phyloP scores from a whole-genome alignment of 1,284 basidiomycete genomes.

The Entoloma clypeatum region DNA sequence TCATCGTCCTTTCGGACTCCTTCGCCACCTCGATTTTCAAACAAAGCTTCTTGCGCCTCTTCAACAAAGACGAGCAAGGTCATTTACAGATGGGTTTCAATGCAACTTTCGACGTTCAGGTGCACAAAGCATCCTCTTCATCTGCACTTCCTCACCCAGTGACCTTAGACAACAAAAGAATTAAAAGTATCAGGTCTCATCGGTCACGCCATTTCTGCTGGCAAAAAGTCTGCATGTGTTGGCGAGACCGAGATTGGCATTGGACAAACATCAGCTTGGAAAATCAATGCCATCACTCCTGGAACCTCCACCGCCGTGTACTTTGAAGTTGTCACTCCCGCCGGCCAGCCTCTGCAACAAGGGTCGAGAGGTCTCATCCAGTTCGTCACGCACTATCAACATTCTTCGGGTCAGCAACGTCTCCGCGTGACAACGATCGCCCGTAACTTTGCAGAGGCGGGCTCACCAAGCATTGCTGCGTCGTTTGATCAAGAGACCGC shows the following conservation, averaged over 20 bases:
- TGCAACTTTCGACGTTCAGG: slow-evolving; percentile 97
- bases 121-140: slow-evolving; percentile 30
- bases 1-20: slow-evolving; percentile 94
- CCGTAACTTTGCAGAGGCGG: slow-evolving; percentile 96
- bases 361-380: slow-evolving; percentile 95
- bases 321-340: slow-evolving; percentile 99
- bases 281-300: slow-evolving; percentile 88
- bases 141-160: slow-evolving; percentile 1
- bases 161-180: slow-evolving; percentile 89
- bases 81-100: slow-evolving; percentile 98
- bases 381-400: slow-evolving; percentile 99
- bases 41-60: slow-evolving; percentile 92
- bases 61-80: slow-evolving; percentile 93
- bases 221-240: slow-evolving; percentile 95
- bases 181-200: slow-evolving; percentile 98
- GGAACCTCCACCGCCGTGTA: slow-evolving; percentile 91
- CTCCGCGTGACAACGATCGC: slow-evolving; percentile 96
- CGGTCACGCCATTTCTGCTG: slow-evolving; percentile 95
- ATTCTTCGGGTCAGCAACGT: slow-evolving; percentile 91
- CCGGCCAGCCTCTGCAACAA: slow-evolving; percentile 88
- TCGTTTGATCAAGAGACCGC: slow-evolving; percentile 99
- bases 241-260: slow-evolving; percentile 99
- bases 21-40: slow-evolving; percentile 99
- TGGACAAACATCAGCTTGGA: slow-evolving; percentile 99
- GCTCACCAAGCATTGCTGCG: slow-evolving; percentile 87